Evolutionary conservation across 306 rosid species (phyloP).

Genomic region (Rosa lucieae): DNA sequence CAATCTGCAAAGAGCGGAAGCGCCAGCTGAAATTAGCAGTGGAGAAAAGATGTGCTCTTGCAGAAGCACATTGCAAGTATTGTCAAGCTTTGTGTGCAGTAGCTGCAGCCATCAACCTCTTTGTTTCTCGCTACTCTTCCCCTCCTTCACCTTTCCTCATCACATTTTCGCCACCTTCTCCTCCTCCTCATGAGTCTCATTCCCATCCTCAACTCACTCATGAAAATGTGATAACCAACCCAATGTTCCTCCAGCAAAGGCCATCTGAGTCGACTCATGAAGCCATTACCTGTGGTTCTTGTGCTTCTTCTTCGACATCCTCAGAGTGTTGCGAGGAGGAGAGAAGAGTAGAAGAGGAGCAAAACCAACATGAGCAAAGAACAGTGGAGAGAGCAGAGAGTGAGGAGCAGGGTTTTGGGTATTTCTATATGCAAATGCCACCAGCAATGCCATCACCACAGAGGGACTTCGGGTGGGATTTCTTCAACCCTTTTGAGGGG

Average conservation of each 20-base stretch:
- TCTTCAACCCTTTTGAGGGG: slow-evolving; percentile 79
- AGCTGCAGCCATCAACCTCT: slow-evolving; percentile 73
- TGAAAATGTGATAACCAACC: slow-evolving; percentile 66
- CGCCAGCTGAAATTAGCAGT: slow-evolving; percentile 70
- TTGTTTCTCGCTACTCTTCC: slow-evolving; percentile 85
- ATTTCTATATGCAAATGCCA: slow-evolving; percentile 83
- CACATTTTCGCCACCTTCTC: slow-evolving; percentile 72
- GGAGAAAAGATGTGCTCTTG: slow-evolving; percentile 81
- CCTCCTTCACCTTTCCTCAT: slow-evolving; percentile 82
- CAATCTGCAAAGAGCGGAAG: slow-evolving; percentile 87
- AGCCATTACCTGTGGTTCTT: slow-evolving; percentile 50
- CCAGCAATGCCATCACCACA: slow-evolving; percentile 76
- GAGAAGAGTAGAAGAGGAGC: slow-evolving; percentile 45
- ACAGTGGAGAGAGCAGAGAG: slow-evolving; percentile 30
- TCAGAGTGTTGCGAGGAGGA: slow-evolving; percentile 72
- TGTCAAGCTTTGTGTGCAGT: slow-evolving; percentile 71
- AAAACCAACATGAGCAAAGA: slow-evolving; percentile 4
- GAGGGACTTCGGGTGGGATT: slow-evolving; percentile 91
- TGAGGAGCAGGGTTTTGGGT: slow-evolving; percentile 48
- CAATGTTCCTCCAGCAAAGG: slow-evolving; percentile 79
- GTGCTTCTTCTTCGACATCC: slow-evolving; percentile 55
- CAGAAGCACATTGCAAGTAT: slow-evolving; percentile 88
- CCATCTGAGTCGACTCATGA: slow-evolving; percentile 70
- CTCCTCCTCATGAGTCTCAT: slow-evolving; percentile 39
- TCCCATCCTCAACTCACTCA: slow-evolving; percentile 42